Percentiles rank a stretch among this genome's conserved stretches.
phyloP scores from a whole-genome alignment of 768 basidiomycete species.

The Naganishia vishniacii region DNA sequence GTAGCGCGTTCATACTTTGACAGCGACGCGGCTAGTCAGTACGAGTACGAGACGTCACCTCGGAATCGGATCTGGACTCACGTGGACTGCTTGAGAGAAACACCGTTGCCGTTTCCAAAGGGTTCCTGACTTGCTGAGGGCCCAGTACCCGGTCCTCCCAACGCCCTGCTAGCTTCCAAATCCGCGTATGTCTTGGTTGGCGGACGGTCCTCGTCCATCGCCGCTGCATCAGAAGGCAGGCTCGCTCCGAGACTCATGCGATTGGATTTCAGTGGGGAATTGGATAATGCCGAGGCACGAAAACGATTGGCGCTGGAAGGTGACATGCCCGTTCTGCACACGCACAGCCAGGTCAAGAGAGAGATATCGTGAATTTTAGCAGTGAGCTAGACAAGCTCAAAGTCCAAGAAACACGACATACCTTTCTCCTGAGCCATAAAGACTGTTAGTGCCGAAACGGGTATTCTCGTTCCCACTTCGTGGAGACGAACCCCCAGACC shows the following conservation, averaged over 20 bases:
- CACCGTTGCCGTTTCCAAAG: background rate
- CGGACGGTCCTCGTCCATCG: conserved; percentile 26
- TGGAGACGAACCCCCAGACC: conserved; percentile 2
- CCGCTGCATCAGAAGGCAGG: background rate
- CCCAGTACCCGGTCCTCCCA: background rate
- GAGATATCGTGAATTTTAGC: background rate
- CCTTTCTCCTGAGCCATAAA: conserved; percentile 24
- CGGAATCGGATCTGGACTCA: background rate
- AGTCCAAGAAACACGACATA: background rate
- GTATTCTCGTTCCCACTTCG: conserved; percentile 17
- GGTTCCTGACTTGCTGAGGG: background rate
- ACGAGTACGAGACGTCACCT: background rate
- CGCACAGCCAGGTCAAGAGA: too few relatives aligned
- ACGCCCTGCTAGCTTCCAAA: conserved; percentile 15
- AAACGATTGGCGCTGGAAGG: conserved; percentile 3
- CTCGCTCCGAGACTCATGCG: conserved; percentile 18
- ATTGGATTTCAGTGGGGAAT: conserved; percentile 4
- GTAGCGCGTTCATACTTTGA: conserved; percentile 1
- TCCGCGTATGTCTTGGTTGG: conserved; percentile 23
- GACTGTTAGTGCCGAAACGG: conserved; percentile 24
- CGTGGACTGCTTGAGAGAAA: conserved; percentile 1
- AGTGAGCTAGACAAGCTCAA: background rate
- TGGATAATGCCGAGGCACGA: conserved; percentile 11
- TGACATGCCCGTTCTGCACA: background rate
- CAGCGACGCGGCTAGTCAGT: background rate